These are phyloP conservation scores for Artemisia argyi DNA, from an alignment of 129 eudicot genomes.

Conservation along the genomic window DNA sequence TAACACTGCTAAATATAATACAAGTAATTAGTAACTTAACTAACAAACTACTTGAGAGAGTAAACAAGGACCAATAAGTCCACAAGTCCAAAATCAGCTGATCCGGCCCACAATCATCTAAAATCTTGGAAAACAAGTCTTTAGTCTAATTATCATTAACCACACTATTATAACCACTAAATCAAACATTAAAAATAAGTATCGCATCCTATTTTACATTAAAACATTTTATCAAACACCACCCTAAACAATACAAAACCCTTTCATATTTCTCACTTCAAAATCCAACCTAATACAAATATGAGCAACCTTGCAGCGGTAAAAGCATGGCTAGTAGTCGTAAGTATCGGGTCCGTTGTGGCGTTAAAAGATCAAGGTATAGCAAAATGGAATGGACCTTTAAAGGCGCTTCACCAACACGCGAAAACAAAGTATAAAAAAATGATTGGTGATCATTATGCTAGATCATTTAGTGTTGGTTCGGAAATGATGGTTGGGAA, in stretches of 20 bases:
- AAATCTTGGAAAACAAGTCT: constrained; percentile 4
- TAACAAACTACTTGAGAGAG: too few relatives aligned
- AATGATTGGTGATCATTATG: constrained; percentile 4
- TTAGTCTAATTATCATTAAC: too few relatives aligned
- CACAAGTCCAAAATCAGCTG: background rate
- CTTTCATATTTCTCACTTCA: background rate
- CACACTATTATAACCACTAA: too few relatives aligned
- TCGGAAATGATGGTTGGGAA: constrained; percentile 16
- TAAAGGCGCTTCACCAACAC: constrained; percentile 42
- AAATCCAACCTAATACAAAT: background rate
- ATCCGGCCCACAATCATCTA: constrained; percentile 15
- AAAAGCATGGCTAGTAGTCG: constrained; percentile 61
- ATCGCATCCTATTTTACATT: constrained; percentile 13
- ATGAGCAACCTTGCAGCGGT: constrained; percentile 32
- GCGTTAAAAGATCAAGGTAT: constrained; percentile 71
- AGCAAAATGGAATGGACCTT: constrained; percentile 56
- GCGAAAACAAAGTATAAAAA: constrained; percentile 42
- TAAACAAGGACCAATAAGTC: too few relatives aligned
- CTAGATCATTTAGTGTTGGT: constrained; percentile 12
- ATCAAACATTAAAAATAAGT: background rate
- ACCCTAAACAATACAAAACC: background rate
- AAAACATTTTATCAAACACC: background rate
- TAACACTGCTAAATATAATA: too few relatives aligned
- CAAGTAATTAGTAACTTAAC: too few relatives aligned
- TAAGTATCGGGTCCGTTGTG: constrained; percentile 66